Percentiles rank a stretch among this genome's conserved stretches.
Conservation (phyloP, 2,329 filamentous ascomycete genomes). For the Fusarium pseudoanthophilum region DNA sequence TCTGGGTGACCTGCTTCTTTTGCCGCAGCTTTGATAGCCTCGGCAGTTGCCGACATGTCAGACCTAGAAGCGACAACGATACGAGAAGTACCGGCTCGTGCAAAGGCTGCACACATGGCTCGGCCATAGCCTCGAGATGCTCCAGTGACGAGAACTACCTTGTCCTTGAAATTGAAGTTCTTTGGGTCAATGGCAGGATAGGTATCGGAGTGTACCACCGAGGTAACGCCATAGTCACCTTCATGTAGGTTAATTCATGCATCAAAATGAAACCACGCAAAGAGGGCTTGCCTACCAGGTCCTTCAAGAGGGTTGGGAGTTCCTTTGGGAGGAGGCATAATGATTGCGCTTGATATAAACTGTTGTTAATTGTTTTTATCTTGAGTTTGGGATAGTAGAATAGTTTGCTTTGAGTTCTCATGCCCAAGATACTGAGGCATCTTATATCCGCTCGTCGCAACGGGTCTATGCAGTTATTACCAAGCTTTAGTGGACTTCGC, state of each 20-base stretch:
- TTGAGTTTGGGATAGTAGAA: background rate
- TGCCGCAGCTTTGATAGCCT: constrained; percentile 1
- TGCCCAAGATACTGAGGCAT: background rate
- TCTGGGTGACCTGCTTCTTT: background rate
- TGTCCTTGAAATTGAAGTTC: constrained; percentile 2
- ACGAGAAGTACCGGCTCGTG: constrained; percentile 2
- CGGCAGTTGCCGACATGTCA: background rate
- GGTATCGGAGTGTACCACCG: background rate
- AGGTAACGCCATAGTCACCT: constrained; percentile 19
- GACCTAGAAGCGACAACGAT: constrained; percentile 1
- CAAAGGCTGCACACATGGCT: constrained; percentile 14
- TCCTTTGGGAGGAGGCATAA: constrained; percentile 12
- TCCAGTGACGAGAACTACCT: constrained; percentile 10
- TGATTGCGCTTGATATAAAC: background rate
- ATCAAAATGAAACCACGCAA: rapidly evolving
- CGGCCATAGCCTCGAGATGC: constrained; percentile 15
- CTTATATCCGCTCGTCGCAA: background rate
- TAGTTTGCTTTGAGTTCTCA: background rate
- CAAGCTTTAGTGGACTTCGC: background rate
- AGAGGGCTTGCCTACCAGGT: background rate
- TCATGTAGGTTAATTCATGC: background rate
- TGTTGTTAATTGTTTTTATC: background rate
- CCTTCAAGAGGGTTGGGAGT: constrained; percentile 14
- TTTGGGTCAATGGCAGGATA: constrained; percentile 12
- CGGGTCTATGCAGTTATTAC: background rate